phyloP scores from a whole-genome alignment of 2,329 filamentous ascomycete species.

The Fusarium humuli region DNA sequence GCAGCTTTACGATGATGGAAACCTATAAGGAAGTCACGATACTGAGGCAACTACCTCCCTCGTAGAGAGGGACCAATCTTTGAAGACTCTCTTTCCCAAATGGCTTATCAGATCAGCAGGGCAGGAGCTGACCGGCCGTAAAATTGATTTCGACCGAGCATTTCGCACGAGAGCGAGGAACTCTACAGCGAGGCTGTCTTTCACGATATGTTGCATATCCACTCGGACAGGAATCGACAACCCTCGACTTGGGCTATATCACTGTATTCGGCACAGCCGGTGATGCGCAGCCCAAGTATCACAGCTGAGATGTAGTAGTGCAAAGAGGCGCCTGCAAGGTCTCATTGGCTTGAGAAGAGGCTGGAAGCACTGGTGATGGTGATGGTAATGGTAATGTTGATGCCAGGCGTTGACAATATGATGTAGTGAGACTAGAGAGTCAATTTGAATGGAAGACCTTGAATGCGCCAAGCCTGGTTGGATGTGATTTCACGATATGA shows the following conservation, averaged over 20 bases:
- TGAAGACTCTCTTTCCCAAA: constrained; percentile 13
- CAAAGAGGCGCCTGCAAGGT: constrained; percentile 23
- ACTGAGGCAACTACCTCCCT: not conserved
- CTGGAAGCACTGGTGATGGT: constrained; percentile 1
- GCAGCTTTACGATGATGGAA: not conserved
- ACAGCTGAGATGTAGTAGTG: constrained; percentile 31
- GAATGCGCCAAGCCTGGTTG: not conserved
- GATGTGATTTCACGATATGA: not conserved
- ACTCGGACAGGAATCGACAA: constrained; percentile 5
- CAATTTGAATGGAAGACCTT: not conserved
- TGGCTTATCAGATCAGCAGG: not conserved
- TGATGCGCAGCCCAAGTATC: constrained; percentile 21
- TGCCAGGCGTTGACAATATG: not conserved
- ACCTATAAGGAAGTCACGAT: constrained; percentile 15
- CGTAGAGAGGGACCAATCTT: not conserved
- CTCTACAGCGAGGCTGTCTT: constrained; percentile 11
- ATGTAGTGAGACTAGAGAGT: constrained; percentile 8
- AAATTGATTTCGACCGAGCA: constrained; percentile 9
- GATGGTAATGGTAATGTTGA: constrained; percentile 14
- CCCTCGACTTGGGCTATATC: constrained; percentile 1
- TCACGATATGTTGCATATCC: constrained; percentile 17
- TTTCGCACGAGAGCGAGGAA: constrained; percentile 4
- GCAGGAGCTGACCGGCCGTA: constrained; percentile 7
- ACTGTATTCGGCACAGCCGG: constrained; percentile 16
- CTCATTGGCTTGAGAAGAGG: constrained; percentile 8